A percentile compares a stretch with the other conserved stretches of the same genome.
Evolutionary conservation across 495 filamentous ascomycete genomes (phyloP).

Genomic region (Beverwykella pulmonaria): DNA sequence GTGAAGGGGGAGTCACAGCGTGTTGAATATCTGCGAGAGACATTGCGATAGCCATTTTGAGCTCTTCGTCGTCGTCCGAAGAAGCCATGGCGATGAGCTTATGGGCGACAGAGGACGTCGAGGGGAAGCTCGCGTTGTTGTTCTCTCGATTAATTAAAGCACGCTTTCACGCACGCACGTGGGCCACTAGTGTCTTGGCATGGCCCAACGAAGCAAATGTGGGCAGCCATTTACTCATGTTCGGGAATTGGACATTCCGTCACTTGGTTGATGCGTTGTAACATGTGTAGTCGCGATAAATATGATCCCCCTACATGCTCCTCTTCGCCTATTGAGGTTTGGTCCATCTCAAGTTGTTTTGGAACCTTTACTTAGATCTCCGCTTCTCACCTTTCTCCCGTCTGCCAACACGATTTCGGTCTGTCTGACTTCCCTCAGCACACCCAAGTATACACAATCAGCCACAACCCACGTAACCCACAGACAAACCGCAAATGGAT

Average conservation of each 20-base stretch:
- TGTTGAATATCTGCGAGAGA: constrained; percentile 28
- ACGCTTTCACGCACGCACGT: constrained; percentile 17
- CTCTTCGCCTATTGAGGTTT: not conserved
- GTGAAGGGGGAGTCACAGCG: not conserved
- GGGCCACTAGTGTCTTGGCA: not conserved
- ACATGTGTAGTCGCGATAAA: too few species aligned
- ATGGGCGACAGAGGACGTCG: constrained; percentile 5
- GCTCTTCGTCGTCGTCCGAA: constrained; percentile 41
- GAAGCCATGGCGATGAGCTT: constrained; percentile 23
- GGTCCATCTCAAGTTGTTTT: not conserved
- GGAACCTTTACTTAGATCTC: not conserved
- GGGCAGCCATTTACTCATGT: too few species aligned
- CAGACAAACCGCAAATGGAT: constrained; percentile 45
- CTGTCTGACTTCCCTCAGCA: constrained; percentile 41
- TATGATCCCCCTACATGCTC: too few species aligned
- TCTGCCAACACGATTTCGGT: constrained; percentile 43
- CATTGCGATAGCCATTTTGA: constrained; percentile 43
- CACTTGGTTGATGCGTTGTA: too few species aligned
- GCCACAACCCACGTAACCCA: constrained; percentile 42
- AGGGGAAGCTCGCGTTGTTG: not conserved
- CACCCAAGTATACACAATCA: constrained; percentile 48
- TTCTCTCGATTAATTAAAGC: not conserved
- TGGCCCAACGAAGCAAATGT: too few species aligned
- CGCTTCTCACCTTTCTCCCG: constrained; percentile 35
- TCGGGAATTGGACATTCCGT: too few species aligned